Percentiles rank a stretch among this genome's conserved stretches.
These are phyloP conservation scores for Metschnikowia cerradonensis DNA, from an alignment of 805 yeast genomes.

Conservation along the genomic window DNA sequence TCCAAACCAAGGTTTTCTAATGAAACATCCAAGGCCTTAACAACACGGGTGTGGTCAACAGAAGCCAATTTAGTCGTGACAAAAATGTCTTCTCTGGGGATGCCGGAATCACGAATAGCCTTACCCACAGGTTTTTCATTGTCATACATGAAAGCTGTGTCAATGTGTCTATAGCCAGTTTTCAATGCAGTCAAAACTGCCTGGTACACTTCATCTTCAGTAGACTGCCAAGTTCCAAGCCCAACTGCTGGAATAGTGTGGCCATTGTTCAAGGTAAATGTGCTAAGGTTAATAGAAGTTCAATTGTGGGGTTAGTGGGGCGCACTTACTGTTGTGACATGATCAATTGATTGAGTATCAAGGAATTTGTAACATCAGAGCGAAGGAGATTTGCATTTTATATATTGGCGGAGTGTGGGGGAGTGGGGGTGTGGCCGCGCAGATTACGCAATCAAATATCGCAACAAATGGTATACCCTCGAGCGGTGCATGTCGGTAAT, in stretches of 20 bases:
- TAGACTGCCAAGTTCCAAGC: slow-evolving; percentile 69
- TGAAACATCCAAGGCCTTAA: slow-evolving; percentile 52
- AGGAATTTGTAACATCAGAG: not conserved
- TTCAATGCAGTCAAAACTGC: slow-evolving; percentile 60
- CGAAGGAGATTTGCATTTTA: not conserved
- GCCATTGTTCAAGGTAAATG: slow-evolving; percentile 53
- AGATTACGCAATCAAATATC: not conserved
- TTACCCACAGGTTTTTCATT: slow-evolving; percentile 65
- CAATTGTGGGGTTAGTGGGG: not conserved
- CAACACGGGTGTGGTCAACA: slow-evolving; percentile 49
- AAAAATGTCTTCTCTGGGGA: slow-evolving; percentile 61
- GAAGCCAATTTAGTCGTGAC: slow-evolving; percentile 71
- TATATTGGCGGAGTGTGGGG: not conserved
- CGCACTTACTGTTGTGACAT: slow-evolving; percentile 3
- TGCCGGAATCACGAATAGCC: slow-evolving; percentile 51
- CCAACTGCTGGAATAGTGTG: slow-evolving; percentile 61
- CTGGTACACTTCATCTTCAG: slow-evolving; percentile 50
- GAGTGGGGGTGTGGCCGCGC: slow-evolving; percentile 3
- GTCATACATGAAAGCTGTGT: slow-evolving; percentile 50
- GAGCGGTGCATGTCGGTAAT: not conserved
- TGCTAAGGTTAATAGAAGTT: not conserved
- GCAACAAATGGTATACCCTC: not conserved
- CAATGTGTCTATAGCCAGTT: slow-evolving; percentile 48
- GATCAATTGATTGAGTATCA: not conserved
- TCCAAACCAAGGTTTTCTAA: slow-evolving; percentile 62